Evolutionary conservation across 2,329 filamentous ascomycete genomes (phyloP).

Genomic region (Beauveria sp.): DNA sequence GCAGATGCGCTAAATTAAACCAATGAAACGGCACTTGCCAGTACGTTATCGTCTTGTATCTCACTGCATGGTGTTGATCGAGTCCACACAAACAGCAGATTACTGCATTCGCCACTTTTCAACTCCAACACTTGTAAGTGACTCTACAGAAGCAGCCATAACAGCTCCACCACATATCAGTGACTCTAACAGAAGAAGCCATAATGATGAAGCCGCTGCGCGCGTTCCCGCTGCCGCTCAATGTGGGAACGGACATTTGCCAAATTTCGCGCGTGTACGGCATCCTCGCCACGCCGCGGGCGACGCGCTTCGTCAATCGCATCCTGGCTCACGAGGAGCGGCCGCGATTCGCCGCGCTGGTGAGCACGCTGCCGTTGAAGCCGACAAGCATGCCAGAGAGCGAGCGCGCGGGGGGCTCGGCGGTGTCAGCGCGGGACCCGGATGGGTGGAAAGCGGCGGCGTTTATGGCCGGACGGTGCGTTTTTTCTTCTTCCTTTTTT

Average conservation of each 20-base stretch:
- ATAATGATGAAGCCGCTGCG: conserved; percentile 24
- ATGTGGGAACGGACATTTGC: conserved; percentile 75
- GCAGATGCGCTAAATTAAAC: background rate
- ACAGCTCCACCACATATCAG: background rate
- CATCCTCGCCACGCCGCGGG: conserved; percentile 42
- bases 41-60: background rate
- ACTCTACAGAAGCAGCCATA: no score
- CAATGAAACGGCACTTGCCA: background rate
- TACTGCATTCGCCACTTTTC: no score
- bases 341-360: background rate
- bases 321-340: conserved; percentile 38
- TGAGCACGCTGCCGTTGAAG: background rate
- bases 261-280: conserved; percentile 55
- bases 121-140: background rate
- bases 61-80: background rate
- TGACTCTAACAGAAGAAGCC: background rate
- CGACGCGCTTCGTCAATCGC: conserved; percentile 38
- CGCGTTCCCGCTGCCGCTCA: conserved; percentile 56
- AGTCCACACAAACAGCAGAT: no score
- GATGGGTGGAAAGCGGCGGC: conserved; percentile 30
- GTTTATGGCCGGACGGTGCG: conserved; percentile 39
- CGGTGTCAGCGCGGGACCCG: conserved; percentile 13
- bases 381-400: background rate
- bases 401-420: conserved; percentile 22
- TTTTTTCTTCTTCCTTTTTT: background rate